phyloP scores from a whole-genome alignment of 768 basidiomycete species.

The Lentinus tigrinus region DNA sequence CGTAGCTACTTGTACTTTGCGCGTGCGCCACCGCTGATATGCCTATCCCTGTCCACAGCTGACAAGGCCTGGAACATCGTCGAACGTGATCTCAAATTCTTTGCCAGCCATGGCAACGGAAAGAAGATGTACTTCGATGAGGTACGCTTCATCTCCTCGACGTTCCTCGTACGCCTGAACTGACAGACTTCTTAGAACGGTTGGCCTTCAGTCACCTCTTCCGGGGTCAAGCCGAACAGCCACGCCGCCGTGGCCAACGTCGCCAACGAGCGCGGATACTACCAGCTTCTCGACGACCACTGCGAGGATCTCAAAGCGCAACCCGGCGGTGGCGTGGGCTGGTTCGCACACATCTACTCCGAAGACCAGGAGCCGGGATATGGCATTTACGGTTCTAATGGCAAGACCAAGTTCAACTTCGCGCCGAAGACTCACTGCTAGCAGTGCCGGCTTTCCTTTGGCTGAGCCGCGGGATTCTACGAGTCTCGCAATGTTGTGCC shows the following conservation, averaged over 20 bases:
- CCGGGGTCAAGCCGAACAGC: constrained; percentile 65
- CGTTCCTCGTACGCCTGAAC: not conserved
- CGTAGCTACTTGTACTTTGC: constrained; percentile 4
- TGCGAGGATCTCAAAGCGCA: constrained; percentile 62
- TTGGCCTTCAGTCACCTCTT: constrained; percentile 68
- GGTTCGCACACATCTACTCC: constrained; percentile 82
- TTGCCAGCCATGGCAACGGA: constrained; percentile 55
- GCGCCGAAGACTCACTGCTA: constrained; percentile 62
- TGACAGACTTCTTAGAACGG: constrained; percentile 51
- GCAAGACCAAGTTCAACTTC: constrained; percentile 61
- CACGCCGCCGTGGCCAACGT: constrained; percentile 57
- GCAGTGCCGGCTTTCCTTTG: too few species aligned
- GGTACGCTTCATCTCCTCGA: constrained; percentile 33
- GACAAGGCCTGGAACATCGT: constrained; percentile 63
- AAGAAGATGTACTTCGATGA: constrained; percentile 79
- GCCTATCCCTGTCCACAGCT: constrained; percentile 34
- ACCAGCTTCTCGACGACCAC: constrained; percentile 56
- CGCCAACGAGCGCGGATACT: constrained; percentile 67
- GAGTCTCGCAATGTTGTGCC: too few species aligned
- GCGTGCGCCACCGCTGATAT: not conserved
- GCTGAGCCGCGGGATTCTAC: too few species aligned
- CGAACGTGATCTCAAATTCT: constrained; percentile 59
- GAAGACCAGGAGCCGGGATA: constrained; percentile 68
- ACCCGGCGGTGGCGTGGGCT: constrained; percentile 64
- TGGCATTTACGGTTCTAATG: constrained; percentile 55